phyloP scores from a whole-genome alignment of 805 yeast species.

The Debaryomyces maramus region DNA sequence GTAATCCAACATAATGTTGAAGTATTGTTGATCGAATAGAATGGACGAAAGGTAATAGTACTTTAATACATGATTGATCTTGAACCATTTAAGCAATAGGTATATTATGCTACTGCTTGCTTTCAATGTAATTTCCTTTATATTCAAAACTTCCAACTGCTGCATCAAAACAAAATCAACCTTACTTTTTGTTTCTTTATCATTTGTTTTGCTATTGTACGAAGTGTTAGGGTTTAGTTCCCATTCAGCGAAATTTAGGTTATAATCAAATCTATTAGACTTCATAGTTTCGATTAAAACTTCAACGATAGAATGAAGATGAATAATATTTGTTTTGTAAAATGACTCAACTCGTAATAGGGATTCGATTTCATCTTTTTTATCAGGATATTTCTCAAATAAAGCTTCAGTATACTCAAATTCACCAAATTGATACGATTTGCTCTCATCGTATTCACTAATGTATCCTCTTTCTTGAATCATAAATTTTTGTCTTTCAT shows the following conservation, averaged over 20 bases:
- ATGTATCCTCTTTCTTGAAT: conserved; percentile 63
- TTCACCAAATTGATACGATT: conserved; percentile 14
- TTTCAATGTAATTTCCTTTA: conserved; percentile 64
- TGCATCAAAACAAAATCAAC: conserved; percentile 30
- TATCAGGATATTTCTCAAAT: conserved; percentile 31
- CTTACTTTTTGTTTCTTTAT: conserved; percentile 15
- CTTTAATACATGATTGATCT: conserved; percentile 73
- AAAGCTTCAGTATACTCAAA: conserved; percentile 30
- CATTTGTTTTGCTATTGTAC: conserved; percentile 13
- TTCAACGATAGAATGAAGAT: conserved; percentile 61
- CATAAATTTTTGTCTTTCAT: conserved; percentile 69
- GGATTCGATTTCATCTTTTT: conserved; percentile 36
- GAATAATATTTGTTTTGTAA: conserved; percentile 52
- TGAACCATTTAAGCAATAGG: conserved; percentile 72
- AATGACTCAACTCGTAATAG: conserved; percentile 59
- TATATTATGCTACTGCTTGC: conserved; percentile 55
- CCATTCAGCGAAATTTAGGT: conserved; percentile 34
- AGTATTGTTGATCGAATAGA: conserved; percentile 70
- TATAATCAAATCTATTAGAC: conserved; percentile 43
- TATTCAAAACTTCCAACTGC: conserved; percentile 54
- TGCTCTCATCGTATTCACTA: conserved; percentile 18
- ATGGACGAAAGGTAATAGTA: conserved; percentile 71
- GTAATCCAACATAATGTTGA: conserved; percentile 32
- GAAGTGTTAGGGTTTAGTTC: conserved; percentile 37
- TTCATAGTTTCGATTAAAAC: conserved; percentile 67